These are phyloP conservation scores for Leptographium lundbergii DNA, from an alignment of 2,329 filamentous ascomycete species.

Conservation along the genomic window DNA sequence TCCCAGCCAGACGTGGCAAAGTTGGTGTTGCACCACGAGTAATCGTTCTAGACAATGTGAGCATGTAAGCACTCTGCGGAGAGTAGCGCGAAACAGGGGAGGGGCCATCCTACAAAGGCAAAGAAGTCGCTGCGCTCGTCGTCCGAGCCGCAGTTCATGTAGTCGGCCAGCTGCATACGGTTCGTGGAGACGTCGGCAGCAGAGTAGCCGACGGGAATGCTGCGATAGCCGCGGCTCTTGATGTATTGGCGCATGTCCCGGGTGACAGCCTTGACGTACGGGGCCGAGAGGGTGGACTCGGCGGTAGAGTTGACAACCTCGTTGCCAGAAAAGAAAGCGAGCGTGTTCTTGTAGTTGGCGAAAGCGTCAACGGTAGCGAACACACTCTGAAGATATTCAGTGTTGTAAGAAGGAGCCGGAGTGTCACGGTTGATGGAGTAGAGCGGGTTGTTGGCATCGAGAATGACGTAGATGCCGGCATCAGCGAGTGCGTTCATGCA, in stretches of 20 bases:
- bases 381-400: constrained; percentile 68
- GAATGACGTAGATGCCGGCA: constrained; percentile 82
- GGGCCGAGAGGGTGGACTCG: constrained; percentile 51
- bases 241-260: constrained; percentile 67
- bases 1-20: constrained; percentile 69
- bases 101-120: constrained; percentile 40
- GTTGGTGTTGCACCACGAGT: constrained; percentile 70
- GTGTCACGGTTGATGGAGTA: constrained; percentile 75
- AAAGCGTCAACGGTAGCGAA: constrained; percentile 85
- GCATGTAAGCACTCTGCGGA: not conserved
- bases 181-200: constrained; percentile 74
- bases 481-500: constrained; percentile 75
- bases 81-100: not conserved
- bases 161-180: constrained; percentile 73
- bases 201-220: constrained; percentile 63
- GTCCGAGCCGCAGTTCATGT: constrained; percentile 87
- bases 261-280: constrained; percentile 67
- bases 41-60: constrained; percentile 48
- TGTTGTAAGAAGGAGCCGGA: constrained; percentile 72
- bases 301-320: constrained; percentile 62
- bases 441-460: constrained; percentile 80
- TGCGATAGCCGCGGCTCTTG: constrained; percentile 44
- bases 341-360: constrained; percentile 69
- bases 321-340: constrained; percentile 76
- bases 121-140: constrained; percentile 81